Conservation (phyloP, 129 eudicot genomes). For the Silybum marianum region DNA sequence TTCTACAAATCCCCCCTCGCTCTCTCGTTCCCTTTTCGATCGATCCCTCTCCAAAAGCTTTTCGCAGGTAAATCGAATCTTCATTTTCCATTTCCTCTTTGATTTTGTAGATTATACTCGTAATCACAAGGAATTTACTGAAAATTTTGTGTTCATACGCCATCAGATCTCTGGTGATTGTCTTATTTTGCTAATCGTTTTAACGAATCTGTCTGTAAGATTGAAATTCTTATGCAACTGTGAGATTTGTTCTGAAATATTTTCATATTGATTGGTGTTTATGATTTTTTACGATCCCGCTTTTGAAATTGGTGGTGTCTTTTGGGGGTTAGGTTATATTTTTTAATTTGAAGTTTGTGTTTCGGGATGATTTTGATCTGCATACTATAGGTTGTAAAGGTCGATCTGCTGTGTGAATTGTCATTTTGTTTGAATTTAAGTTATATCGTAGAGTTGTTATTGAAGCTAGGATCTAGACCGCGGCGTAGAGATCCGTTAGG, state of each 20-base stretch:
- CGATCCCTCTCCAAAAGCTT: conserved; percentile 31
- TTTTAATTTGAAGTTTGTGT: not conserved
- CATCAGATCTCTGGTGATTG: conserved; percentile 37
- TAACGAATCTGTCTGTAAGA: conserved; percentile 1
- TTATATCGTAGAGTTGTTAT: not conserved
- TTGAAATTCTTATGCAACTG: not conserved
- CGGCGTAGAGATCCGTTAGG: conserved; percentile 7
- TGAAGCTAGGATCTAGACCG: conserved; percentile 12
- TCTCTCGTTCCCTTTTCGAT: conserved; percentile 24
- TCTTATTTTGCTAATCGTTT: not conserved
- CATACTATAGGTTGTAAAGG: conserved; percentile 10
- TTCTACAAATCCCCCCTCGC: conserved; percentile 20
- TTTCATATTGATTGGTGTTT: not conserved
- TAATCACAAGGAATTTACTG: not conserved
- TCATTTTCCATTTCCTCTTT: conserved; percentile 2
- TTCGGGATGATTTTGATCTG: conserved; percentile 21
- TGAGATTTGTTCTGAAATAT: not conserved
- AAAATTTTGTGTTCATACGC: conserved; percentile 1
- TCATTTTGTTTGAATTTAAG: not conserved
- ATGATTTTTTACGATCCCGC: not conserved
- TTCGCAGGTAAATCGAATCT: conserved; percentile 36
- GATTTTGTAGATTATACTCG: not conserved
- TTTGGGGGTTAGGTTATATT: conserved; percentile 12
- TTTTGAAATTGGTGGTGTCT: not conserved
- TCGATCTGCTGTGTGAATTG: conserved; percentile 19